phyloP scores from a whole-genome alignment of 805 yeast genomes.

The Hemisphaericaspora nanyangensis region DNA sequence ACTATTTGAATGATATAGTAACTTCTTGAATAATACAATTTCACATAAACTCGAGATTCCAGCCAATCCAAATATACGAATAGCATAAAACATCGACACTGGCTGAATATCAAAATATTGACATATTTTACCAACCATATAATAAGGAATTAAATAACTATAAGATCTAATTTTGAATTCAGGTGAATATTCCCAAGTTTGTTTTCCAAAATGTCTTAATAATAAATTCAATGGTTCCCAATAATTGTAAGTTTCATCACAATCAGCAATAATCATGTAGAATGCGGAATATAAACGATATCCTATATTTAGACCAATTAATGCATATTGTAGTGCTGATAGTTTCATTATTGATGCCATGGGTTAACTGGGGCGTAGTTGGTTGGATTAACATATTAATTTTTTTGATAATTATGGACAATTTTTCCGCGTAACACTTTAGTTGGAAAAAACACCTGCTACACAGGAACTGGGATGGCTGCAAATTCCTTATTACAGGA shows the following conservation, averaged over 20 bases:
- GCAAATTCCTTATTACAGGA: no score
- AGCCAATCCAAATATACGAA: conserved; percentile 41
- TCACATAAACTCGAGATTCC: conserved; percentile 50
- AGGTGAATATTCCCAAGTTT: conserved; percentile 97
- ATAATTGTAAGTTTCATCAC: conserved; percentile 89
- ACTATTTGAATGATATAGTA: conserved; percentile 32
- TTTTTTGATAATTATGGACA: no score
- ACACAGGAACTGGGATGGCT: no score
- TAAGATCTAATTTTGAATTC: conserved; percentile 84
- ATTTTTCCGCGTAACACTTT: no score
- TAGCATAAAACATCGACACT: conserved; percentile 43
- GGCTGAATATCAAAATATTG: conserved; percentile 7
- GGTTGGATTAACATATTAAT: no score
- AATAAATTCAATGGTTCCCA: conserved; percentile 90
- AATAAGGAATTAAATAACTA: conserved; percentile 61
- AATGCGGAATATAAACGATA: conserved; percentile 38
- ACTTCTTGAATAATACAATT: conserved; percentile 41
- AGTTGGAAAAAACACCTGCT: no score
- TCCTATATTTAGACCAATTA: conserved; percentile 7
- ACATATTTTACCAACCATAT: conserved; percentile 22
- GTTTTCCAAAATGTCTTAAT: conserved; percentile 79
- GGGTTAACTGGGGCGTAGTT: no score
- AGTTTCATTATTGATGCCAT: conserved; percentile 6
- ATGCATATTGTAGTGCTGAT: conserved; percentile 6
- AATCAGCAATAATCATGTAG: conserved; percentile 75